These are phyloP conservation scores for Pestalotiopsis sp. DNA, from an alignment of 2,329 filamentous ascomycete species.

Conservation along the genomic window DNA sequence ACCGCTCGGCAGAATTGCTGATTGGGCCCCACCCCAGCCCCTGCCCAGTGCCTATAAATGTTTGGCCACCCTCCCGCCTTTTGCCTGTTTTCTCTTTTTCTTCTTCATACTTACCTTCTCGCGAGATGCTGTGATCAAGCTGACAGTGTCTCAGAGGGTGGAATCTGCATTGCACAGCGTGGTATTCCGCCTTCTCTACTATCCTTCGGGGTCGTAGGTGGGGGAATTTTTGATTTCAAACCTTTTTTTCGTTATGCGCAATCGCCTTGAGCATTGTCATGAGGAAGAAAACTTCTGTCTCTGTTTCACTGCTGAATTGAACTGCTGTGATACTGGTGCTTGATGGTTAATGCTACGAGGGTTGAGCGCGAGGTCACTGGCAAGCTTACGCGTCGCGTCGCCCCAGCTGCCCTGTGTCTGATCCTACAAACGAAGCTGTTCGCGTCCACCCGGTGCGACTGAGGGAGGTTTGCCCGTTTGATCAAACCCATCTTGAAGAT, in stretches of 20 bases:
- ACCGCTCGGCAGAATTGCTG: constrained; percentile 3
- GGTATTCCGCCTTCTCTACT: not conserved
- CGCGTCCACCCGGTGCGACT: too few species aligned
- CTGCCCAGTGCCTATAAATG: not conserved
- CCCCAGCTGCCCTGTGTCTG: too few species aligned
- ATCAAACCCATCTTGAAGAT: too few species aligned
- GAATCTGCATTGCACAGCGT: constrained; percentile 5
- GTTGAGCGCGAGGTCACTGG: too few species aligned
- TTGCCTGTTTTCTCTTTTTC: not conserved
- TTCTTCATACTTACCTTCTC: constrained; percentile 10
- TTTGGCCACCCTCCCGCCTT: not conserved
- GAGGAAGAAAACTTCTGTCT: not conserved
- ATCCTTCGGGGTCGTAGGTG: constrained; percentile 4
- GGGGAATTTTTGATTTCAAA: constrained; percentile 9
- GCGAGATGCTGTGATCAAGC: not conserved
- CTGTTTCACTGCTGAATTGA: too few species aligned
- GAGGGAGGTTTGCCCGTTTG: too few species aligned
- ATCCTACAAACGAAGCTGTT: too few species aligned
- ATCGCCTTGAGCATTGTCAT: constrained; percentile 5
- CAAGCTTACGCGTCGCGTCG: too few species aligned
- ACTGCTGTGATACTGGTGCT: too few species aligned
- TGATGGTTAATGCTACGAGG: too few species aligned
- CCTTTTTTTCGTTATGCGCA: constrained; percentile 4
- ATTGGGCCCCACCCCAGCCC: not conserved
- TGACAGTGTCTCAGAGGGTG: not conserved